Evolutionary conservation across 352 stramenopile genomes (phyloP).

Genomic region (Phytophthora citricola): DNA sequence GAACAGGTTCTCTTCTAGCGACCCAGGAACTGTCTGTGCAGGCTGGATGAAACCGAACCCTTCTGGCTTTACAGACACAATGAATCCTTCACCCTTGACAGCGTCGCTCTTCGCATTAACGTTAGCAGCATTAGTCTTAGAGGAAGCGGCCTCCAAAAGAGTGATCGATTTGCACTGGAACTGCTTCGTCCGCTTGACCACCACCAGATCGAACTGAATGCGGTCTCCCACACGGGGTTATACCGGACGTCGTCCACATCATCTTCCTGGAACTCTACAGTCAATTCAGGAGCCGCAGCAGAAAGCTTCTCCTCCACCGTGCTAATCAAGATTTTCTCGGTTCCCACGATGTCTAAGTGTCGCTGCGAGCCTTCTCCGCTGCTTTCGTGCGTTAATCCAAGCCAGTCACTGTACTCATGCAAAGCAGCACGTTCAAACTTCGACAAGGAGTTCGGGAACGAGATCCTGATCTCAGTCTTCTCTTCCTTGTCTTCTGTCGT

Average conservation of each 20-base stretch:
- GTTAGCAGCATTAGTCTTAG: conserved; percentile 31
- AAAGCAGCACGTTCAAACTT: conserved; percentile 72
- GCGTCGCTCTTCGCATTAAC: conserved; percentile 21
- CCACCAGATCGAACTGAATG: conserved; percentile 66
- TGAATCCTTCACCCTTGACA: conserved; percentile 58
- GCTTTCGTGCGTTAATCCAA: conserved; percentile 66
- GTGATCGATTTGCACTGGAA: conserved; percentile 61
- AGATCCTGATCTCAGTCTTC: conserved; percentile 43
- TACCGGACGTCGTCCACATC: conserved; percentile 74
- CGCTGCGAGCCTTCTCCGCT: conserved; percentile 48
- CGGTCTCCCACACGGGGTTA: conserved; percentile 62
- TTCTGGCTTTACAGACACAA: conserved; percentile 68
- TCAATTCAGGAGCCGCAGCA: conserved; percentile 33
- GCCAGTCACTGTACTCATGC: conserved; percentile 68
- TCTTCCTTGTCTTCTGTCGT: conserved; percentile 18
- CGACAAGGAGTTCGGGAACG: conserved; percentile 53
- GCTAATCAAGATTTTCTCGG: conserved; percentile 29
- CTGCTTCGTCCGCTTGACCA: conserved; percentile 74
- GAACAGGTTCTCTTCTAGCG: conserved; percentile 69
- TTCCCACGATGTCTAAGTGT: conserved; percentile 45
- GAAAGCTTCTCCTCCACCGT: conserved; percentile 30
- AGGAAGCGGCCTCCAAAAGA: conserved; percentile 43
- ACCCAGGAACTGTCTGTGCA: conserved; percentile 39
- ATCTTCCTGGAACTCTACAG: conserved; percentile 67
- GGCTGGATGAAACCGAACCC: conserved; percentile 84